Conservation (phyloP, 2,329 filamentous ascomycete genomes). For the Nemania bipapillata region DNA sequence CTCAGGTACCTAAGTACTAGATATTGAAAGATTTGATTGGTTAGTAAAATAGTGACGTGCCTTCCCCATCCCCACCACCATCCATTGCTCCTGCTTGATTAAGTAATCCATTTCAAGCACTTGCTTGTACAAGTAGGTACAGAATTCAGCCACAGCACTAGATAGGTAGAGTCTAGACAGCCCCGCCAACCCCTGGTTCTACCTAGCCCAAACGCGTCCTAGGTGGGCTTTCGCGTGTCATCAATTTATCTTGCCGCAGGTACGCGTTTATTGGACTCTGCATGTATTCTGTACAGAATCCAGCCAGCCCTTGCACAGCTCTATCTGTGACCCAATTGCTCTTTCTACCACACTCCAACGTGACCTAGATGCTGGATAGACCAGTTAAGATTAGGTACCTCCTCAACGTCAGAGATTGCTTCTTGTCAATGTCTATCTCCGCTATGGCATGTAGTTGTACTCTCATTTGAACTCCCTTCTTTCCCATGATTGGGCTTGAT, state of each 20-base stretch:
- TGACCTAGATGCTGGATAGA: slow-evolving; percentile 1
- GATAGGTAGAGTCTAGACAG: too few species aligned
- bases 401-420: neutral
- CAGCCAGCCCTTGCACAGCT: neutral
- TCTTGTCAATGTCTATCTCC: neutral
- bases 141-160: neutral
- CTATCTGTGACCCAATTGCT: neutral
- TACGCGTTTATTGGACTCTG: slow-evolving; percentile 28
- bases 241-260: slow-evolving; percentile 4
- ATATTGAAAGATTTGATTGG: slow-evolving; percentile 7
- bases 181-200: neutral
- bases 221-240: slow-evolving; percentile 8
- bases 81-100: too few species aligned
- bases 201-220: slow-evolving; percentile 22
- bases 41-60: too few species aligned
- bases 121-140: too few species aligned
- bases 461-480: neutral
- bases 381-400: slow-evolving; percentile 1
- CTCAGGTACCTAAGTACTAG: too few species aligned
- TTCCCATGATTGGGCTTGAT: neutral
- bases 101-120: too few species aligned
- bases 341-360: slow-evolving; percentile 2
- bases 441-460: slow-evolving; percentile 16
- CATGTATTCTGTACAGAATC: neutral
- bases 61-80: too few species aligned